These are phyloP conservation scores for Pichia ethanolica DNA, from an alignment of 805 yeast genomes.

Conservation along the genomic window DNA sequence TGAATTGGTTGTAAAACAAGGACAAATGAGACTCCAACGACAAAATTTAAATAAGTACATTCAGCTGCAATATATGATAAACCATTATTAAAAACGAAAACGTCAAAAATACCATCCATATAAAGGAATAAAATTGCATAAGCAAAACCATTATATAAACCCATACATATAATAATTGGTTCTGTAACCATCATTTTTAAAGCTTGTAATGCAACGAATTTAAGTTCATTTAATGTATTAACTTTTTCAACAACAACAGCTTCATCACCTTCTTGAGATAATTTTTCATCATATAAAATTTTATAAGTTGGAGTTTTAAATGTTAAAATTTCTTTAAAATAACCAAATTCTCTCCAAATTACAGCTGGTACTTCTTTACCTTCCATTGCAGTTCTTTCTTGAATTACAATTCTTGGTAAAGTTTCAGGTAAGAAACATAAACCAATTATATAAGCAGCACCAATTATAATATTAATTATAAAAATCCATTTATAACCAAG, in stretches of 20 bases:
- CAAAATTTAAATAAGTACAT: slow-evolving; percentile 29
- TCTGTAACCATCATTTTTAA: slow-evolving; percentile 29
- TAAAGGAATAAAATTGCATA: slow-evolving; percentile 30
- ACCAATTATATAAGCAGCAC: slow-evolving; percentile 18
- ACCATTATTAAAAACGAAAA: slow-evolving; percentile 28
- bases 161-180: slow-evolving; percentile 29
- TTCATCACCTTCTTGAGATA: slow-evolving; percentile 13
- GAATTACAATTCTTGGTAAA: slow-evolving; percentile 30
- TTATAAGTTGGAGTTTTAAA: slow-evolving; percentile 19
- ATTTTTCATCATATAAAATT: slow-evolving; percentile 7
- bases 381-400: slow-evolving; percentile 23
- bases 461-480: slow-evolving; percentile 27
- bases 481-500: slow-evolving; percentile 29
- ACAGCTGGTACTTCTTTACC: slow-evolving; percentile 19
- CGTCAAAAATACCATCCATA: slow-evolving; percentile 30
- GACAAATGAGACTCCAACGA: slow-evolving; percentile 28
- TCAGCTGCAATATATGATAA: slow-evolving; percentile 28
- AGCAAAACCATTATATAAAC: slow-evolving; percentile 31
- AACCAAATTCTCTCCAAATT: slow-evolving; percentile 22
- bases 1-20: slow-evolving; percentile 26
- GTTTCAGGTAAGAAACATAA: slow-evolving; percentile 28
- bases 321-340: slow-evolving; percentile 11
- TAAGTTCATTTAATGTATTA: slow-evolving; percentile 22
- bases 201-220: slow-evolving; percentile 26
- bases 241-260: slow-evolving; percentile 21